A percentile compares a stretch with the other conserved stretches of the same genome.
phyloP scores from a whole-genome alignment of 331 rosid genomes.

The Acacia concinna region DNA sequence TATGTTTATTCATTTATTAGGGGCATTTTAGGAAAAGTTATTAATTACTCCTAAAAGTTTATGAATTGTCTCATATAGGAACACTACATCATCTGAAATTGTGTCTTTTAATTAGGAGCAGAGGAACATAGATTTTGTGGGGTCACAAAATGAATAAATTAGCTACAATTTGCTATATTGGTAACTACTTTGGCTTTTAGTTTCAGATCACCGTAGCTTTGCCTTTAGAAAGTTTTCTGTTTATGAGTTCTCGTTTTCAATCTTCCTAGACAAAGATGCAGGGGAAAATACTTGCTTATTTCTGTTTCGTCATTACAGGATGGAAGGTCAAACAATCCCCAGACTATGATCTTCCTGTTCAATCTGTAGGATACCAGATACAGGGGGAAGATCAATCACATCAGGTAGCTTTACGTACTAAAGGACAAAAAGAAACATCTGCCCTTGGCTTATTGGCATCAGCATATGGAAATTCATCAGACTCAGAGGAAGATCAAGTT shows the following conservation, averaged over 20 bases:
- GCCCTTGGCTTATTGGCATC: conserved; percentile 82
- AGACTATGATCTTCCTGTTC: conserved; percentile 48
- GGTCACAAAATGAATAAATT: conserved; percentile 13
- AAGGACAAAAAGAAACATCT: conserved; percentile 41
- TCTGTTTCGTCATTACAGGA: conserved; percentile 42
- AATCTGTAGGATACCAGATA: conserved; percentile 37
- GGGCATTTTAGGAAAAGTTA: background rate
- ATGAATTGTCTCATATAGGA: background rate
- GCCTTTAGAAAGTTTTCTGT: background rate
- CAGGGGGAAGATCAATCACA: conserved; percentile 41
- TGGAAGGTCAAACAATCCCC: conserved; percentile 34
- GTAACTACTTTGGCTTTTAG: background rate
- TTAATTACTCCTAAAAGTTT: background rate
- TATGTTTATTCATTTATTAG: background rate
- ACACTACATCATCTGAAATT: background rate
- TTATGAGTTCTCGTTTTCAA: background rate
- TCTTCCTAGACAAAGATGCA: conserved; percentile 10
- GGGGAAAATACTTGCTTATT: conserved; percentile 17
- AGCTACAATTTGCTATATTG: background rate
- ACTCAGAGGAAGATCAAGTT: conserved; percentile 70
- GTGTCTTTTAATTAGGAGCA: background rate
- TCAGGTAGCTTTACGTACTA: conserved; percentile 39
- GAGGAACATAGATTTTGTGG: background rate
- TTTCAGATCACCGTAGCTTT: conserved; percentile 7
- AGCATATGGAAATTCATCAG: conserved; percentile 79